Evolutionary conservation across 1,139 yeast genomes (phyloP).

Genomic region (Pichia norvegensis): DNA sequence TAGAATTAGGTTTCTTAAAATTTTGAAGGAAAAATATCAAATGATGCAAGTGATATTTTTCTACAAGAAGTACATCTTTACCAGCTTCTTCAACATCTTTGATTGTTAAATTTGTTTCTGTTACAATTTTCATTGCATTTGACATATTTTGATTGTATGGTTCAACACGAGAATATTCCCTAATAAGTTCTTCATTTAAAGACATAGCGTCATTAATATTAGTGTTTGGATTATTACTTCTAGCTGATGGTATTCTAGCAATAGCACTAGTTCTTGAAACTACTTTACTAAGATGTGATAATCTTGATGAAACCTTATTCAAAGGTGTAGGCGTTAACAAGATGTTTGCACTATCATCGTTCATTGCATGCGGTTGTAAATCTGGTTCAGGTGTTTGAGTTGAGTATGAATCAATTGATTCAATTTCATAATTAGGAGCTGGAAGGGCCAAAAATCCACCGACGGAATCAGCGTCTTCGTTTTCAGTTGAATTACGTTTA

Average conservation of each 20-base stretch:
- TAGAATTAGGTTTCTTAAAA: slow-evolving; percentile 64
- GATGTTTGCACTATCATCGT: not conserved
- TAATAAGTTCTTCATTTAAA: slow-evolving; percentile 23
- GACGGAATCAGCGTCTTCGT: not conserved
- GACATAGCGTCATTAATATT: slow-evolving; percentile 13
- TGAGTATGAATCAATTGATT: not conserved
- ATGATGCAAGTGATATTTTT: slow-evolving; percentile 29
- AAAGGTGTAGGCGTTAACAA: slow-evolving; percentile 11
- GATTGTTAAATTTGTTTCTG: slow-evolving; percentile 27
- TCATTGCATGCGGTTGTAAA: not conserved
- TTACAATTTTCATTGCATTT: slow-evolving; percentile 24
- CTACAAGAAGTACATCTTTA: slow-evolving; percentile 23
- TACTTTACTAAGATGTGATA: slow-evolving; percentile 8
- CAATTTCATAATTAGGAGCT: not conserved
- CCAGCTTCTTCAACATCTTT: slow-evolving; percentile 28
- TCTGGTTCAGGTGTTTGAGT: not conserved
- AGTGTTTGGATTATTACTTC: slow-evolving; percentile 13
- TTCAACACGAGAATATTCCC: slow-evolving; percentile 29
- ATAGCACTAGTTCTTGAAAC: slow-evolving; percentile 14
- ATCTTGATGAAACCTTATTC: slow-evolving; percentile 5
- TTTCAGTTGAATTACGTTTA: not conserved
- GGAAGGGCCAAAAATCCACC: not conserved
- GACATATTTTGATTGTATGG: slow-evolving; percentile 26
- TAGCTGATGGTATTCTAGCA: slow-evolving; percentile 27
- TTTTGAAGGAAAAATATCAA: slow-evolving; percentile 36